These are phyloP conservation scores for Creolimax fragrantissima DNA, from an alignment of 78 protist genomes.

Conservation along the genomic window DNA sequence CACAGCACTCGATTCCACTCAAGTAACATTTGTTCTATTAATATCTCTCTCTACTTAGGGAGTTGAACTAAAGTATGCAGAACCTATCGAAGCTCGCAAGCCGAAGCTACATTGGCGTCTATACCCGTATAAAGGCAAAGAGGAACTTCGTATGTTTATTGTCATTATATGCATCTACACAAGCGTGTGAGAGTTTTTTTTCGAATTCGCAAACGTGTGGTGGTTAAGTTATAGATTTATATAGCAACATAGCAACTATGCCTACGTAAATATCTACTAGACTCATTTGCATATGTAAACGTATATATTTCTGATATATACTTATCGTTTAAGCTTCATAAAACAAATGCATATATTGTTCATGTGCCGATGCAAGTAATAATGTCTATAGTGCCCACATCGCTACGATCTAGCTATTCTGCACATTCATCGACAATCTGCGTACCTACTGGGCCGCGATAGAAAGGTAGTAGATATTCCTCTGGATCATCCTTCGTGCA, in stretches of 20 bases:
- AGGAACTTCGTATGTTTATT: slow-evolving; percentile 22
- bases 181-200: neutral
- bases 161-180: neutral
- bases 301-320: neutral
- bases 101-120: slow-evolving; percentile 61
- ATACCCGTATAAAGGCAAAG: slow-evolving; percentile 60
- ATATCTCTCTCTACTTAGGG: slow-evolving; percentile 21
- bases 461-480: slow-evolving; percentile 67
- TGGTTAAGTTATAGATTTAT: neutral
- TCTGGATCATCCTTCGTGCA: slow-evolving; percentile 75
- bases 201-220: neutral
- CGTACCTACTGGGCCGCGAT: slow-evolving; percentile 67
- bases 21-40: no score
- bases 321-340: neutral
- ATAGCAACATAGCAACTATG: neutral
- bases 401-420: slow-evolving; percentile 13
- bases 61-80: slow-evolving; percentile 46
- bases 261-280: neutral
- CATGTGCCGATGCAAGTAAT: no score
- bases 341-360: neutral
- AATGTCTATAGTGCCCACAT: neutral
- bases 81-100: slow-evolving; percentile 57
- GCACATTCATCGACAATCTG: slow-evolving; percentile 28
- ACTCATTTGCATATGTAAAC: neutral
- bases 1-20: no score